Percentiles rank a stretch among this genome's conserved stretches.
Evolutionary conservation across 2,329 filamentous ascomycete genomes (phyloP).

Genomic region (Periconia digitata): DNA sequence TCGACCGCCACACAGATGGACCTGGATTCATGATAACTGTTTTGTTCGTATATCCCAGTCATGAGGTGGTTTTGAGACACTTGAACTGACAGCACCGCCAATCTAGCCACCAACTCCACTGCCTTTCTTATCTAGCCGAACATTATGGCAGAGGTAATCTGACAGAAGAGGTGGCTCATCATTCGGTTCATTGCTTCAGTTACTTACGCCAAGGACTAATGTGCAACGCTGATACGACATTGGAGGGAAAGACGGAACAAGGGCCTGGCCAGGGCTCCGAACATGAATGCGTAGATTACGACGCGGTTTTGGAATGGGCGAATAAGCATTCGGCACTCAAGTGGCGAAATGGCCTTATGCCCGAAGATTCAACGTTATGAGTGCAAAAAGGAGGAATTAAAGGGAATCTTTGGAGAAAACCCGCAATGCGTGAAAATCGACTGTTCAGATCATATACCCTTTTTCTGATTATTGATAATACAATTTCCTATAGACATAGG

Average conservation of each 20-base stretch:
- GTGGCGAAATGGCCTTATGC: slow-evolving; percentile 23
- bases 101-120: slow-evolving; percentile 31
- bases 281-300: slow-evolving; percentile 28
- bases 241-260: slow-evolving; percentile 22
- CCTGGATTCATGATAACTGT: slow-evolving; percentile 27
- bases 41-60: no score
- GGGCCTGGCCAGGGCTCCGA: slow-evolving; percentile 20
- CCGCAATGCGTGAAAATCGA: no score
- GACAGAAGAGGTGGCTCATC: slow-evolving; percentile 21
- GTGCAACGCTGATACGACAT: slow-evolving; percentile 27
- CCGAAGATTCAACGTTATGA: slow-evolving; percentile 16
- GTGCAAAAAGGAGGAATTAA: not conserved
- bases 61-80: no score
- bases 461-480: no score
- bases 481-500: no score
- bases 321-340: slow-evolving; percentile 17
- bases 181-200: slow-evolving; percentile 29
- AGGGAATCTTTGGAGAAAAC: not conserved
- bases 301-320: slow-evolving; percentile 25
- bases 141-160: slow-evolving; percentile 19
- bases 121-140: slow-evolving; percentile 23
- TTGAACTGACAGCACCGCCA: no score
- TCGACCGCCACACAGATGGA: slow-evolving; percentile 20
- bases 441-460: no score
- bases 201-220: slow-evolving; percentile 28